These are phyloP conservation scores for Hevea brasiliensis DNA, from an alignment of 345 rosid species.

Conservation along the genomic window DNA sequence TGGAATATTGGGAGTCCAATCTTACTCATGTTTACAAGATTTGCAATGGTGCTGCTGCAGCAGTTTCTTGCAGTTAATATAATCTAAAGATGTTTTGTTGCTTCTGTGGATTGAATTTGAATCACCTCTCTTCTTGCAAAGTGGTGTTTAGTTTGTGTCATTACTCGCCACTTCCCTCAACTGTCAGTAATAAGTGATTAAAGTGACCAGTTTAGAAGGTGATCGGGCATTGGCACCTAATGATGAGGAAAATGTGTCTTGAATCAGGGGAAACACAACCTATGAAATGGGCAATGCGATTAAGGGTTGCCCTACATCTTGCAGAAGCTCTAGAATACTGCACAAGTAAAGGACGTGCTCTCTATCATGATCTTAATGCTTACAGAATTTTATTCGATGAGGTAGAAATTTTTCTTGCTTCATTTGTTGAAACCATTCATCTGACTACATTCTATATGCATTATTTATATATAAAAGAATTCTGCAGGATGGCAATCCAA, in stretches of 20 bases:
- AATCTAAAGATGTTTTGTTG: no score
- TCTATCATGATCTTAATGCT: slow-evolving; percentile 93
- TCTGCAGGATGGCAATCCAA: slow-evolving; percentile 82
- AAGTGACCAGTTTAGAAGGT: neutral
- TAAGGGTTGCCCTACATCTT: slow-evolving; percentile 86
- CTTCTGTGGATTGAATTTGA: no score
- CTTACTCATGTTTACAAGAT: no score
- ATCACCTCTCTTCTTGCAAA: no score
- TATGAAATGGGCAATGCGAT: slow-evolving; percentile 95
- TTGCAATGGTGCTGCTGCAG: no score
- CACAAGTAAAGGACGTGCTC: slow-evolving; percentile 80
- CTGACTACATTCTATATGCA: slow-evolving; percentile 10
- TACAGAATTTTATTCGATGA: slow-evolving; percentile 88
- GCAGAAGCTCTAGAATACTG: slow-evolving; percentile 95
- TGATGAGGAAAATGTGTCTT: neutral
- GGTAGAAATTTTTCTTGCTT: slow-evolving; percentile 38
- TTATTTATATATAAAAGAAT: slow-evolving; percentile 11
- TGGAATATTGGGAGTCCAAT: no score
- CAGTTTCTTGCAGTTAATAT: no score
- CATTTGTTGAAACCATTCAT: neutral
- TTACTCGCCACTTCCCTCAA: neutral
- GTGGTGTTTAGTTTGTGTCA: no score
- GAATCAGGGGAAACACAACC: slow-evolving; percentile 88
- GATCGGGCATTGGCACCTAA: no score
- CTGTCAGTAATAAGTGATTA: neutral